These are phyloP conservation scores for Gastrolobium bilobum DNA, from an alignment of 306 rosid genomes.

Conservation along the genomic window DNA sequence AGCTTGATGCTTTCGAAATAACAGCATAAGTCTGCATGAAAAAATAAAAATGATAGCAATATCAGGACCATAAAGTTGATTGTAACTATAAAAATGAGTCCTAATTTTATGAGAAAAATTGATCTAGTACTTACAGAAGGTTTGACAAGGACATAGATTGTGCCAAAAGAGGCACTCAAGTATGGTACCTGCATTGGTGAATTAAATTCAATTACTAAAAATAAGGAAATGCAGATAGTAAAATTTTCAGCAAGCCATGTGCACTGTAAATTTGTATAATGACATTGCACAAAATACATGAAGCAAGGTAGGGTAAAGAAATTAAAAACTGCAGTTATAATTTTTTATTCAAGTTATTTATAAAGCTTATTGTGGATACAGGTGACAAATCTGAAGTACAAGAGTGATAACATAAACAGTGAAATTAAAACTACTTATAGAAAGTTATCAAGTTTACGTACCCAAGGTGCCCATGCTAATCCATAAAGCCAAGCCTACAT, in stretches of 20 bases:
- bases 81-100: background rate
- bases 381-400: background rate
- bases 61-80: constrained; percentile 30
- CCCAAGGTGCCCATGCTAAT: constrained; percentile 96
- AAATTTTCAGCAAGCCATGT: constrained; percentile 25
- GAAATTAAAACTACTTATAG: background rate
- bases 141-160: constrained; percentile 72
- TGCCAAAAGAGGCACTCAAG: constrained; percentile 76
- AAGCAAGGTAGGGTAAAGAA: background rate
- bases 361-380: constrained; percentile 14
- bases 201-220: constrained; percentile 34
- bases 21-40: constrained; percentile 76
- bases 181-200: constrained; percentile 73
- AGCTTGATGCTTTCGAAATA: constrained; percentile 79
- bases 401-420: constrained; percentile 3
- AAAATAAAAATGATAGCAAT: constrained; percentile 39
- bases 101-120: background rate
- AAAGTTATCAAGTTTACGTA: constrained; percentile 47
- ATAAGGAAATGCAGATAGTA: background rate
- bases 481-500: constrained; percentile 81
- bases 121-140: constrained; percentile 70
- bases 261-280: constrained; percentile 9
- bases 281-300: constrained; percentile 12
- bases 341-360: background rate
- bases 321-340: background rate